phyloP scores from a whole-genome alignment of 805 yeast species.

The Monosporozyma aquatica region DNA sequence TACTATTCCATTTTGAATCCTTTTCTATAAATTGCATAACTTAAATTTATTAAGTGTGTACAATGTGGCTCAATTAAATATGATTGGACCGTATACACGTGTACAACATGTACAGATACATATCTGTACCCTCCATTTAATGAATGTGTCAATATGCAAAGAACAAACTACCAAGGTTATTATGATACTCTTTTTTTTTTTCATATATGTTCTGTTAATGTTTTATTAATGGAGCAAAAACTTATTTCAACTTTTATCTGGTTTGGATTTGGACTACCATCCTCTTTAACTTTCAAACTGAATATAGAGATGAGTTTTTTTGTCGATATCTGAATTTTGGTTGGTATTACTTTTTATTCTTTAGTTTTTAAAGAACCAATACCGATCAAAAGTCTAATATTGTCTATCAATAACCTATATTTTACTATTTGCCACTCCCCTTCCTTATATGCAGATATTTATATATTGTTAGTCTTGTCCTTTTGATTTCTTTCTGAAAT shows the following conservation, averaged over 20 bases:
- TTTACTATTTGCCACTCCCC: too few relatives aligned
- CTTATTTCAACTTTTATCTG: not conserved
- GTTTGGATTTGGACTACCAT: too few relatives aligned
- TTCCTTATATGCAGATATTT: constrained; percentile 6
- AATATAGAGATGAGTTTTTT: not conserved
- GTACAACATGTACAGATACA: constrained; percentile 4
- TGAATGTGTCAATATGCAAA: constrained; percentile 33
- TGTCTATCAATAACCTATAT: constrained; percentile 3
- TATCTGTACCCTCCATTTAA: constrained; percentile 12
- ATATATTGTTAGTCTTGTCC: constrained; percentile 4
- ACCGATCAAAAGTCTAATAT: not conserved
- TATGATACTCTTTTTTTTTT: not conserved
- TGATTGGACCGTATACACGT: not conserved
- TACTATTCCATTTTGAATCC: too few relatives aligned
- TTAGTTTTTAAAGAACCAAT: constrained; percentile 7
- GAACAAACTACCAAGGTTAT: constrained; percentile 8
- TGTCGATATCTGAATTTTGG: too few relatives aligned
- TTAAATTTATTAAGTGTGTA: constrained; percentile 26
- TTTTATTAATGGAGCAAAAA: not conserved
- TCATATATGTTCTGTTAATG: not conserved
- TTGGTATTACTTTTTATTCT: not conserved
- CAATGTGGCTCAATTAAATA: not conserved
- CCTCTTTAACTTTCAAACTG: too few relatives aligned
- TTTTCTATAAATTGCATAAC: too few relatives aligned
- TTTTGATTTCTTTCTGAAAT: constrained; percentile 15